These are phyloP conservation scores for Psophocarpus tetragonolobus DNA, from an alignment of 306 rosid genomes.

Conservation along the genomic window DNA sequence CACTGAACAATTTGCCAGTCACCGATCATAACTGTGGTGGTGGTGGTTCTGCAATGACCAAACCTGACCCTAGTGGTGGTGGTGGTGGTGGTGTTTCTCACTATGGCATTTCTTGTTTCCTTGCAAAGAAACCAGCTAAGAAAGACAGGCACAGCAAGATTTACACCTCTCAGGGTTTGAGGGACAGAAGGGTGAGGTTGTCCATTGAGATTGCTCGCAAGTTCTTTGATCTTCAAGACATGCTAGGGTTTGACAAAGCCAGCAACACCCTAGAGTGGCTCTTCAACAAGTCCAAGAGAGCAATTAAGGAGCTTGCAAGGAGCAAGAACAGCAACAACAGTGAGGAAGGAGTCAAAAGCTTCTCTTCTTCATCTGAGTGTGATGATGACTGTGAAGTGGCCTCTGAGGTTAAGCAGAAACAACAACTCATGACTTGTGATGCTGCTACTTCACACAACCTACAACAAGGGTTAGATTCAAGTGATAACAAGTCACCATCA, in stretches of 20 bases:
- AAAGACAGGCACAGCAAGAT: slow-evolving; percentile 95
- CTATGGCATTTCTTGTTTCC: slow-evolving; percentile 37
- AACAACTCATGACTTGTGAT: not conserved
- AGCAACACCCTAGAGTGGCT: slow-evolving; percentile 98
- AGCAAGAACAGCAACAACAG: slow-evolving; percentile 37
- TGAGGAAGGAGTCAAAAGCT: slow-evolving; percentile 16
- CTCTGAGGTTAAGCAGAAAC: slow-evolving; percentile 31
- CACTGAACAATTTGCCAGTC: slow-evolving; percentile 34
- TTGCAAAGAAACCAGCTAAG: slow-evolving; percentile 44
- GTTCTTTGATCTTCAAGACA: slow-evolving; percentile 97
- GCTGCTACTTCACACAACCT: not conserved
- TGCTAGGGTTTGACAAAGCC: slow-evolving; percentile 94
- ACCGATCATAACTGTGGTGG: slow-evolving; percentile 29
- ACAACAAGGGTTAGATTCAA: slow-evolving; percentile 25
- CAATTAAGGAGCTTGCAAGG: slow-evolving; percentile 55
- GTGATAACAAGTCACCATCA: not conserved
- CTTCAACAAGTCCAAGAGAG: slow-evolving; percentile 67
- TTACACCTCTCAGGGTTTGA: slow-evolving; percentile 84
- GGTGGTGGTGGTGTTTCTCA: not conserved
- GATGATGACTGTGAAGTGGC: slow-evolving; percentile 41
- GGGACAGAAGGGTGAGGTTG: slow-evolving; percentile 86
- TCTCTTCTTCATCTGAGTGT: slow-evolving; percentile 45
- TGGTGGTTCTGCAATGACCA: slow-evolving; percentile 24
- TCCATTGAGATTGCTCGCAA: slow-evolving; percentile 81
- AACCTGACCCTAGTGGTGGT: slow-evolving; percentile 19